These are phyloP conservation scores for Linnemannia elongata DNA, from an alignment of 192 early-diverging fungal species.

Conservation along the genomic window DNA sequence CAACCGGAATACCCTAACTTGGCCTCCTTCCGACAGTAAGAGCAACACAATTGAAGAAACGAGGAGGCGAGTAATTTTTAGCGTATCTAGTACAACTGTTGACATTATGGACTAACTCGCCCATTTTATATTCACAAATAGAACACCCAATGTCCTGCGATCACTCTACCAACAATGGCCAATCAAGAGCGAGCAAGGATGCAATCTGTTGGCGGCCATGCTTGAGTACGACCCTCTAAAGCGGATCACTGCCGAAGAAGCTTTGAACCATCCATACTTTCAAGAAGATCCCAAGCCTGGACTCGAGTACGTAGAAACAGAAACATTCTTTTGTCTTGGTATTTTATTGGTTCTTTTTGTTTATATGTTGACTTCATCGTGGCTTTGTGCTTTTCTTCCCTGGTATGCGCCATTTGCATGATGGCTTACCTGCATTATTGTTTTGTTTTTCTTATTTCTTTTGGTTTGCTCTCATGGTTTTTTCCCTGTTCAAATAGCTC, in stretches of 20 bases:
- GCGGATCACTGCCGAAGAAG: slow-evolving; percentile 82
- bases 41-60: not conserved
- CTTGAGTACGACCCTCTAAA: slow-evolving; percentile 86
- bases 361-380: not conserved
- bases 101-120: not conserved
- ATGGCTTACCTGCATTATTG: not conserved
- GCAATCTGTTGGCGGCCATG: slow-evolving; percentile 79
- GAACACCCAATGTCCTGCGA: slow-evolving; percentile 43
- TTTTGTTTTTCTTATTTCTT: not conserved
- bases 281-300: slow-evolving; percentile 76
- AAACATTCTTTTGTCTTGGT: not conserved
- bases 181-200: slow-evolving; percentile 69
- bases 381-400: not conserved
- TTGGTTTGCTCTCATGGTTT: not conserved
- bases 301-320: slow-evolving; percentile 59
- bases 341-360: slow-evolving; percentile 16
- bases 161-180: slow-evolving; percentile 41
- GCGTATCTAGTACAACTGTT: not conserved
- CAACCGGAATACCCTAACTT: slow-evolving; percentile 78
- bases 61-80: not conserved
- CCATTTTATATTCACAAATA: not conserved
- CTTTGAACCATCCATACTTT: slow-evolving; percentile 88
- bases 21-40: slow-evolving; percentile 71
- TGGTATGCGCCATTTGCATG: not conserved
- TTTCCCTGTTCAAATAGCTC: slow-evolving; percentile 35